Evolutionary conservation across 2,329 filamentous ascomycete species (phyloP).

Genomic region (Trichoderma atrobrunneum): DNA sequence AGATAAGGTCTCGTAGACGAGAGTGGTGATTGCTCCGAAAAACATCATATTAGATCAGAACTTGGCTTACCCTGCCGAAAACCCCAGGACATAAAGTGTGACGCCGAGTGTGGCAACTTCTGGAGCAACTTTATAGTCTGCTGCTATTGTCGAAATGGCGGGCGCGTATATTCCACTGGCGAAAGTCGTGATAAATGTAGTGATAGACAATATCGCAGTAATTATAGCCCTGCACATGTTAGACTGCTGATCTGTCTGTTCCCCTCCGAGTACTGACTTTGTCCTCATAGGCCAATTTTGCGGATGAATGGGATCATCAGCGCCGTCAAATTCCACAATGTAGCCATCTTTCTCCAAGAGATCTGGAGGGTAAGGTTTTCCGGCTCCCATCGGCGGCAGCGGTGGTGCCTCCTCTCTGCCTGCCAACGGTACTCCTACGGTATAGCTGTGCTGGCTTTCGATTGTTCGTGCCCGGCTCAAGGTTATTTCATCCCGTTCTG

Average conservation of each 20-base stretch:
- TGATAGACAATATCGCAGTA: not conserved
- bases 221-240: not conserved
- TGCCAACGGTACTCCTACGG: not conserved
- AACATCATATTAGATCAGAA: not conserved
- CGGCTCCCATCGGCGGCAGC: not conserved
- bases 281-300: not conserved
- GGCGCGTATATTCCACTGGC: not conserved
- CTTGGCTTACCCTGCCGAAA: not conserved
- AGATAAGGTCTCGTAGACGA: not conserved
- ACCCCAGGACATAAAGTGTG: not conserved
- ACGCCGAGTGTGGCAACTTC: slow-evolving; percentile 1
- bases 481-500: not conserved
- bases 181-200: not conserved
- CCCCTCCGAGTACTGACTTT: not conserved
- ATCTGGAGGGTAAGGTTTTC: not conserved
- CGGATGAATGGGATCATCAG: not conserved
- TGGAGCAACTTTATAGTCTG: not conserved
- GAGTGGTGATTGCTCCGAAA: not conserved
- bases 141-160: not conserved
- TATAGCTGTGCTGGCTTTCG: not conserved
- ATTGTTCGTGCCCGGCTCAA: not conserved
- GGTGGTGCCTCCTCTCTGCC: not conserved
- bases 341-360: not conserved
- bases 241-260: not conserved
- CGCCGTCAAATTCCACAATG: not conserved